Evolutionary conservation across 1,139 yeast genomes (phyloP).

Genomic region (Wickerhamomyces sp.): DNA sequence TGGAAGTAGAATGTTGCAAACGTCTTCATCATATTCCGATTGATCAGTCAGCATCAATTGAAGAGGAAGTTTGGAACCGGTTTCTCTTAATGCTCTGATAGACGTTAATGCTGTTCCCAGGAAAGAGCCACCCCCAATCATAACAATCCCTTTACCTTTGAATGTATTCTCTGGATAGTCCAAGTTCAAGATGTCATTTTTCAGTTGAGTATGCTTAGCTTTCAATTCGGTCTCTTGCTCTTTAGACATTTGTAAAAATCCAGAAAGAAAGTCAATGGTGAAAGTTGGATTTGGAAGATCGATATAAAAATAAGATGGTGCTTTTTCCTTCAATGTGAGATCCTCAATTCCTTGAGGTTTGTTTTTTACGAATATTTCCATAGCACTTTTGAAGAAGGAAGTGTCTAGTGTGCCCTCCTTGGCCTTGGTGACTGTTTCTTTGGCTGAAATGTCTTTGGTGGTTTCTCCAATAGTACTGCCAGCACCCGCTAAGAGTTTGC

Average conservation of each 20-base stretch:
- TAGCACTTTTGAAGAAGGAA: constrained; percentile 14
- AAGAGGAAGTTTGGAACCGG: constrained; percentile 53
- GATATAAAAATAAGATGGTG: constrained; percentile 22
- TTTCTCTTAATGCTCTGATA: constrained; percentile 47
- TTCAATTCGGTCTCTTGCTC: constrained; percentile 20
- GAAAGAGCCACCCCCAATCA: constrained; percentile 58
- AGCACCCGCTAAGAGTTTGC: too few species aligned
- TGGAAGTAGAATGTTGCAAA: constrained; percentile 49
- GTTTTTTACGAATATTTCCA: constrained; percentile 16
- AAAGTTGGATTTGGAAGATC: constrained; percentile 23
- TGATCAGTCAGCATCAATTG: constrained; percentile 54
- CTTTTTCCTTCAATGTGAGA: constrained; percentile 16
- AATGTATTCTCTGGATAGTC: constrained; percentile 34
- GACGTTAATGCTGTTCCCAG: constrained; percentile 51
- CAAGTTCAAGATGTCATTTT: constrained; percentile 12
- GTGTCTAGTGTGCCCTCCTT: neutral
- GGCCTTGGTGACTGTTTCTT: too few species aligned
- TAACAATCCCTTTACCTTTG: constrained; percentile 53
- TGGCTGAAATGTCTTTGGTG: too few species aligned
- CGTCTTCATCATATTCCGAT: constrained; percentile 44
- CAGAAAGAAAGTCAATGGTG: constrained; percentile 20
- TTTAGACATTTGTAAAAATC: constrained; percentile 18
- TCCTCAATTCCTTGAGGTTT: constrained; percentile 18
- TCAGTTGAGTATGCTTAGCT: constrained; percentile 17
- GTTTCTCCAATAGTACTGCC: too few species aligned